Evolutionary conservation across 1,139 yeast genomes (phyloP).

Genomic region (Taiozyma onychis): DNA sequence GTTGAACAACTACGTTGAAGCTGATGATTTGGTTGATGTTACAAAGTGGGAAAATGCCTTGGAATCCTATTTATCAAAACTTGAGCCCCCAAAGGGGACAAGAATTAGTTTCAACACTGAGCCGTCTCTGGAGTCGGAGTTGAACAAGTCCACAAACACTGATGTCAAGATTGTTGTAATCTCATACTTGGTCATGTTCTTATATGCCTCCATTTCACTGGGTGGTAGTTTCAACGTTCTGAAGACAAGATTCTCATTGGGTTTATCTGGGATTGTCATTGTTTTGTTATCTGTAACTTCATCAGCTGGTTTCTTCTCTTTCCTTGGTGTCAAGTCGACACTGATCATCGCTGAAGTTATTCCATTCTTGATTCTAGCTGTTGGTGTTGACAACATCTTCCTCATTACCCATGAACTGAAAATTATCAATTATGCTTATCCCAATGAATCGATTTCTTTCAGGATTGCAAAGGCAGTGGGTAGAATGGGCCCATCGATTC

Average conservation of each 20-base stretch:
- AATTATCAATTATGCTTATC: conserved; percentile 40
- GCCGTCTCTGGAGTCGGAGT: conserved; percentile 74
- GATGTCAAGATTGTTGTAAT: conserved; percentile 65
- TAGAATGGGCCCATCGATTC: conserved; percentile 81
- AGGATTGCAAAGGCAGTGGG: conserved; percentile 62
- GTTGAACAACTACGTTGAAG: conserved; percentile 43
- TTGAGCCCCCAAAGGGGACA: conserved; percentile 44
- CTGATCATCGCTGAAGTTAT: conserved; percentile 94
- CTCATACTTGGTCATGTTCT: conserved; percentile 84
- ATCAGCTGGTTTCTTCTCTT: conserved; percentile 77
- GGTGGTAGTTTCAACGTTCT: conserved; percentile 51
- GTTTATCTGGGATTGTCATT: conserved; percentile 74
- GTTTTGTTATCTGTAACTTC: conserved; percentile 76
- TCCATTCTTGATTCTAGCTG: conserved; percentile 89
- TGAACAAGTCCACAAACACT: conserved; percentile 74
- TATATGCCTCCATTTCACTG: conserved; percentile 80
- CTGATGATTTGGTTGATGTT: conserved; percentile 38
- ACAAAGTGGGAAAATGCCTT: conserved; percentile 60
- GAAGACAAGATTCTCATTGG: conserved; percentile 68
- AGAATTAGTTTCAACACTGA: conserved; percentile 76
- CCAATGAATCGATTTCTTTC: conserved; percentile 41
- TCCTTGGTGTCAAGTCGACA: conserved; percentile 75
- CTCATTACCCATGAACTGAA: conserved; percentile 76
- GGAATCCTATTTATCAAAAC: conserved; percentile 46
- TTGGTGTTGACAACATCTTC: conserved; percentile 93